phyloP scores from a whole-genome alignment of 2,329 filamentous ascomycete genomes.

The Arthroderma sp. region DNA sequence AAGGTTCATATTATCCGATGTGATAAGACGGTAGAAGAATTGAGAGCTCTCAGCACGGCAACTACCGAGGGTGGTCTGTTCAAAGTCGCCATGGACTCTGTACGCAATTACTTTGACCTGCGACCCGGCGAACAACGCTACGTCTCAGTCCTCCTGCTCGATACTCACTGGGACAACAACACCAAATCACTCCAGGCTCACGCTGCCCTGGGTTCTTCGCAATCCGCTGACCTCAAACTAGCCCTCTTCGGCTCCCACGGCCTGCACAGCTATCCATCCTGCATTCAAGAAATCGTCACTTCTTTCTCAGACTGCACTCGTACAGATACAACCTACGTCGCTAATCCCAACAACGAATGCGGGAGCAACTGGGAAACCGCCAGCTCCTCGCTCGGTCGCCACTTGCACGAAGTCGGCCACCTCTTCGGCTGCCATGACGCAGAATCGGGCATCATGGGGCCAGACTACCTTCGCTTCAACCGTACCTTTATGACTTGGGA shows the following conservation, averaged over 20 bases:
- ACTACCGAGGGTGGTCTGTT: slow-evolving; percentile 63
- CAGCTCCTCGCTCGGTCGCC: slow-evolving; percentile 84
- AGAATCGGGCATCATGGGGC: slow-evolving; percentile 80
- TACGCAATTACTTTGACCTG: slow-evolving; percentile 64
- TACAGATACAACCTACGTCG: slow-evolving; percentile 57
- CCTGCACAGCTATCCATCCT: slow-evolving; percentile 79
- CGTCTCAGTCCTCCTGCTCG: slow-evolving; percentile 74
- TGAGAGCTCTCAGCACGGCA: slow-evolving; percentile 63
- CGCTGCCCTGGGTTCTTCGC: slow-evolving; percentile 65
- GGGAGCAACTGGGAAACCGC: slow-evolving; percentile 94
- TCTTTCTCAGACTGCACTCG: slow-evolving; percentile 84
- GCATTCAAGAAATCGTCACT: slow-evolving; percentile 77
- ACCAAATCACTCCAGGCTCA: slow-evolving; percentile 63
- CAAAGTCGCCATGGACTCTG: slow-evolving; percentile 62
- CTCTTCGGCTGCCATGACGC: slow-evolving; percentile 83
- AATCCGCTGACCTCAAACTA: slow-evolving; percentile 60
- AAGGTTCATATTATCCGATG: slow-evolving; percentile 75
- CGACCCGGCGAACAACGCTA: slow-evolving; percentile 70
- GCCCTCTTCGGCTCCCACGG: slow-evolving; percentile 88
- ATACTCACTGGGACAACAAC: slow-evolving; percentile 72
- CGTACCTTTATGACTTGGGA: slow-evolving; percentile 71
- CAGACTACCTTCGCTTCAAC: slow-evolving; percentile 75
- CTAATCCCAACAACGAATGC: slow-evolving; percentile 75
- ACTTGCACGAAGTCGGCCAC: slow-evolving; percentile 83
- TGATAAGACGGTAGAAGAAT: slow-evolving; percentile 72